Conservation (phyloP, 495 filamentous ascomycete species). For the Entonaema liquescens region DNA sequence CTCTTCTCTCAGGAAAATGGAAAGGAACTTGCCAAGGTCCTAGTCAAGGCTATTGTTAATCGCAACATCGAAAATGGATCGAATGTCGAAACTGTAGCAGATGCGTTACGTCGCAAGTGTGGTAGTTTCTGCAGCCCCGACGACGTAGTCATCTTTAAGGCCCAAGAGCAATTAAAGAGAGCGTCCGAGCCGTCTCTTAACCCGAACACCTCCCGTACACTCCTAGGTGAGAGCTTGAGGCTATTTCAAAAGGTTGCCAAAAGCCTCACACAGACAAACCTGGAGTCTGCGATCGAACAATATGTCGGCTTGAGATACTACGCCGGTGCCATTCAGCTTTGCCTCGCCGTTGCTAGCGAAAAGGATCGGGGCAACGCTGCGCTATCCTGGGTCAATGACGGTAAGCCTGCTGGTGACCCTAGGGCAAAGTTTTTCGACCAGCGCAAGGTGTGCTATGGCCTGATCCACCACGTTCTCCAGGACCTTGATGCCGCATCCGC, state of each 20-base stretch:
- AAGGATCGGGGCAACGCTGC: constrained; percentile 86
- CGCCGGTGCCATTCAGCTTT: constrained; percentile 92
- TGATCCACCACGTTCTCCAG: constrained; percentile 79
- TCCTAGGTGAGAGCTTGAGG: constrained; percentile 86
- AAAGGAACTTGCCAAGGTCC: constrained; percentile 90
- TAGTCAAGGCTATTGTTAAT: constrained; percentile 98
- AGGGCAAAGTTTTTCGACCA: constrained; percentile 71
- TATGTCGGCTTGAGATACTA: constrained; percentile 87
- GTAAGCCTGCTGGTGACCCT: constrained; percentile 68
- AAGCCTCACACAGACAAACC: constrained; percentile 79
- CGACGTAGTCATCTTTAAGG: constrained; percentile 97
- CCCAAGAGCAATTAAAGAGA: constrained; percentile 89
- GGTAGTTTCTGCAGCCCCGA: constrained; percentile 97
- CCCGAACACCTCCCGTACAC: constrained; percentile 76
- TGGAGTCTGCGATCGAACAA: constrained; percentile 77
- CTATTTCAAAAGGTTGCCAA: constrained; percentile 88
- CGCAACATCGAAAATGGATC: constrained; percentile 93
- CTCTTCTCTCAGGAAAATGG: constrained; percentile 82
- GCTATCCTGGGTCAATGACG: constrained; percentile 69
- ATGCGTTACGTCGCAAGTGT: constrained; percentile 87
- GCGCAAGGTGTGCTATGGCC: constrained; percentile 80
- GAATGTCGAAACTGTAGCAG: constrained; percentile 96
- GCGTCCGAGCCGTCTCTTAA: constrained; percentile 80
- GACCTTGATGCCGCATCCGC: constrained; percentile 75
- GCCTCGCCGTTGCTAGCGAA: constrained; percentile 79